A percentile compares a stretch with the other conserved stretches of the same genome.
Evolutionary conservation across 768 basidiomycete species (phyloP).

Genomic region (Daedalea quercina): DNA sequence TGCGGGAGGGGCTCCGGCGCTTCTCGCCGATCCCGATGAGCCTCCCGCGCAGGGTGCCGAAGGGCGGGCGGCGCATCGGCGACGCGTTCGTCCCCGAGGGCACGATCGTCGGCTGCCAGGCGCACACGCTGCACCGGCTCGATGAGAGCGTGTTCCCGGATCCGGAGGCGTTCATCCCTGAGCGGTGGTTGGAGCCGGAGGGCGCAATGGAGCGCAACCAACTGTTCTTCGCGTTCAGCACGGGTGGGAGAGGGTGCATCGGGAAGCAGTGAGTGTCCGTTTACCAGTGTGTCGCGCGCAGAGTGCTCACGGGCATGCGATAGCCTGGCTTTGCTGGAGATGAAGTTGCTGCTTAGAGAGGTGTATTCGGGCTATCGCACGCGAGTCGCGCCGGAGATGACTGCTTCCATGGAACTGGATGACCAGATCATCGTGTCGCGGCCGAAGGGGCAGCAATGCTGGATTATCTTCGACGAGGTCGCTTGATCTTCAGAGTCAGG

Average conservation of each 20-base stretch:
- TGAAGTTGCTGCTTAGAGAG: constrained; percentile 17
- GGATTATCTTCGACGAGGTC: constrained; percentile 15
- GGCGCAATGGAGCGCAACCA: constrained; percentile 85
- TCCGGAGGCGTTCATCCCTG: constrained; percentile 77
- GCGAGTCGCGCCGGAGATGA: constrained; percentile 13
- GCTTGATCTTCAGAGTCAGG: too few species aligned
- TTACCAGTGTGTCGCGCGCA: neutral
- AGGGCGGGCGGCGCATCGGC: constrained; percentile 80
- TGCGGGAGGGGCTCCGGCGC: constrained; percentile 88
- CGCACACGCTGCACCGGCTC: constrained; percentile 73
- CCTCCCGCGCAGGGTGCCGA: constrained; percentile 84
- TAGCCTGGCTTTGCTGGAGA: constrained; percentile 17
- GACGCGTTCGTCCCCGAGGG: constrained; percentile 85
- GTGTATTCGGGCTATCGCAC: constrained; percentile 14
- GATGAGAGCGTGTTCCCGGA: constrained; percentile 84
- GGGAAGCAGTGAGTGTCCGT: constrained; percentile 16
- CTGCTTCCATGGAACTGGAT: constrained; percentile 14
- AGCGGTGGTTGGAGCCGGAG: constrained; percentile 84
- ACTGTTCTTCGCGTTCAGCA: constrained; percentile 65
- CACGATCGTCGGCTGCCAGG: constrained; percentile 92
- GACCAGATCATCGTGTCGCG: constrained; percentile 15
- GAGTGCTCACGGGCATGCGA: neutral
- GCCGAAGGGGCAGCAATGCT: constrained; percentile 15
- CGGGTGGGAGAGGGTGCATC: constrained; percentile 17
- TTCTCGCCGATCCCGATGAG: constrained; percentile 92